Evolutionary conservation across 257 asterid species (phyloP), one percentile per base, ranked within the genome.

Genomic region (Petunia axillaris): DNA sequence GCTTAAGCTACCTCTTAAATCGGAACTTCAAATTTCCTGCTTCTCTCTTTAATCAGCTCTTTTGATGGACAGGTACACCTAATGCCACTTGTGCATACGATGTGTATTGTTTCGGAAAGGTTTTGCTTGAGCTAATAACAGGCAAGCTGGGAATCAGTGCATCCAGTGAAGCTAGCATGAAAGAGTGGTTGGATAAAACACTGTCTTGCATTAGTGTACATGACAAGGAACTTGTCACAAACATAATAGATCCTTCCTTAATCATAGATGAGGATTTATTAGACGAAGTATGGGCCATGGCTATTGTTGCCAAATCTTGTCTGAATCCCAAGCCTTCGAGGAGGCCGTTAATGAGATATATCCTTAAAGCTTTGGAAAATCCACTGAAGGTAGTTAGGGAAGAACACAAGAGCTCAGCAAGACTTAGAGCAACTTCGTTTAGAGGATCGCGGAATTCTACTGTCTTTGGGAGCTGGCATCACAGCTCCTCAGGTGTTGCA

Each of bases 201-300:
- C 44, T 95, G 36, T 94, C 96, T 8, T 83, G 84, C 87, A 91
- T 96, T 59, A 92, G 92, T 60, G 91, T 92, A 74, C 88, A 93
- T 73, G 98, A 96, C 84, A 96, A 94, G 84, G 99, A 96, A 67
- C 92, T 89, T 8, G 95, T 96, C 79, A 91, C 97, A 63, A 94
- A 87, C 86, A 96, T 96, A 7, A 83, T 96, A n/a, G 99, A 96
- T 82, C 97, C 97, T 1, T 91, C 98, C 1, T 77, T 96, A 74
- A 86, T 96, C 63, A 87, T 96, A 78, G 95, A 94, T 8, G 99
- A 96, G 80, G 99, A 96, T 81, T 92, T 96, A 37, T 86, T 96
- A 1, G 99, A 96, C 86, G 99, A 94, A 87, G 99, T 92, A 50
- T 96, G 98, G 99, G 99, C 99, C 52, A 92, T 96, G 98, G 98